phyloP scores from a whole-genome alignment of 1,284 basidiomycete genomes.

The Leccinum subspadiceum region DNA sequence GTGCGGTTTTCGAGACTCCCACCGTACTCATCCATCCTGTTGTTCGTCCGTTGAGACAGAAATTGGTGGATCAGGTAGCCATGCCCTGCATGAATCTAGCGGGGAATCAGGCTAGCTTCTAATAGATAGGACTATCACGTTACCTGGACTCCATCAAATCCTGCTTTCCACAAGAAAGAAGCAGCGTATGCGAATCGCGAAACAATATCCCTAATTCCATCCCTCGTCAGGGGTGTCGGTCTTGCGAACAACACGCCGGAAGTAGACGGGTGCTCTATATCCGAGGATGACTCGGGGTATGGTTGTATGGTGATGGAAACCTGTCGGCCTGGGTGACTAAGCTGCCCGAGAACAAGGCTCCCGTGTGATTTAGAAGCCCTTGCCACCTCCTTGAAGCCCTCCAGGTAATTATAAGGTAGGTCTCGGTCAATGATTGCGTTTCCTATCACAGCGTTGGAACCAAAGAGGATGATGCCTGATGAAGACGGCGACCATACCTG shows the following conservation, averaged over 20 bases:
- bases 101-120: not conserved
- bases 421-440: slow-evolving; percentile 33
- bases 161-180: slow-evolving; percentile 25
- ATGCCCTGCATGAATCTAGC: slow-evolving; percentile 45
- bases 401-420: slow-evolving; percentile 27
- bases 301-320: slow-evolving; percentile 37
- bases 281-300: slow-evolving; percentile 33
- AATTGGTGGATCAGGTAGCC: slow-evolving; percentile 42
- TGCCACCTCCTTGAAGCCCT: slow-evolving; percentile 22
- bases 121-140: not conserved
- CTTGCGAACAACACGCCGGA: slow-evolving; percentile 35
- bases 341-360: slow-evolving; percentile 31
- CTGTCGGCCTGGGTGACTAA: slow-evolving; percentile 34
- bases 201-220: slow-evolving; percentile 33
- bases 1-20: slow-evolving; percentile 47
- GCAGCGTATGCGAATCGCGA: slow-evolving; percentile 31
- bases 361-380: slow-evolving; percentile 32
- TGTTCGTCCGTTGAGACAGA: slow-evolving; percentile 44
- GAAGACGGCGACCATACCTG: slow-evolving; percentile 17
- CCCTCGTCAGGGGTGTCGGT: slow-evolving; percentile 28
- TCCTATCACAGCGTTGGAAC: slow-evolving; percentile 17
- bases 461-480: not conserved
- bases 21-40: slow-evolving; percentile 52
- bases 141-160: slow-evolving; percentile 34
- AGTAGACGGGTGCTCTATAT: slow-evolving; percentile 34